Conservation (phyloP, 345 rosid genomes). For the Rubroshorea leprosula region DNA sequence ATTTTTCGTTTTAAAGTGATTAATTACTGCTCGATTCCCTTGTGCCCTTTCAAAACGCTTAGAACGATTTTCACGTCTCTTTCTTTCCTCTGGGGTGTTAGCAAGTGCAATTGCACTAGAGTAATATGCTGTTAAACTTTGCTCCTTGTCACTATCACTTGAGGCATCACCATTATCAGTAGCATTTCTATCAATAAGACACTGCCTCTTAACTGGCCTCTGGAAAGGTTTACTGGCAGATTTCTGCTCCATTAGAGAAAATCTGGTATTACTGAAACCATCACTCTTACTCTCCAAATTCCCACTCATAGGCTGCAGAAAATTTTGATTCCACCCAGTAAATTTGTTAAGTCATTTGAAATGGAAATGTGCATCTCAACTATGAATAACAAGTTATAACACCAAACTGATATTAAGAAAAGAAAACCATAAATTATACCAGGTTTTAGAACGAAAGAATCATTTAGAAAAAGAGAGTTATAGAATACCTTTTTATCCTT, state of each 20-base stretch:
- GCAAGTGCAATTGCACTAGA: conserved; percentile 67
- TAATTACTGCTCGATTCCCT: conserved; percentile 52
- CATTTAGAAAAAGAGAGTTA: too few relatives aligned
- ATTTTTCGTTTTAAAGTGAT: conserved; percentile 52
- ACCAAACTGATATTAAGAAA: not conserved
- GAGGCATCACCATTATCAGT: conserved; percentile 68
- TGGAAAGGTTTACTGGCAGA: conserved; percentile 42
- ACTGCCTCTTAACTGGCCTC: conserved; percentile 76
- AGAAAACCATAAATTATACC: conserved; percentile 6
- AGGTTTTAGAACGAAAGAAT: too few relatives aligned
- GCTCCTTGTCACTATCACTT: conserved; percentile 96
- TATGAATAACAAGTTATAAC: conserved; percentile 1
- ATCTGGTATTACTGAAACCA: conserved; percentile 34
- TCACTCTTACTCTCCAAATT: conserved; percentile 46
- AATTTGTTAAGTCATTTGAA: conserved; percentile 9
- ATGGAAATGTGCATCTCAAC: conserved; percentile 6
- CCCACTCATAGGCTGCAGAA: conserved; percentile 40
- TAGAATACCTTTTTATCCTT: conserved; percentile 55
- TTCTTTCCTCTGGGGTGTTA: conserved; percentile 79
- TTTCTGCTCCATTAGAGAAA: conserved; percentile 42
- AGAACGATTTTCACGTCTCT: conserved; percentile 86
- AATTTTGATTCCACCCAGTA: conserved; percentile 5
- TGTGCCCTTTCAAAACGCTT: conserved; percentile 84
- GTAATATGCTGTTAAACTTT: conserved; percentile 61
- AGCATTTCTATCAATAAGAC: conserved; percentile 39